These are phyloP conservation scores for Pyrenula massariospora DNA, from an alignment of 495 filamentous ascomycete species.

Conservation along the genomic window DNA sequence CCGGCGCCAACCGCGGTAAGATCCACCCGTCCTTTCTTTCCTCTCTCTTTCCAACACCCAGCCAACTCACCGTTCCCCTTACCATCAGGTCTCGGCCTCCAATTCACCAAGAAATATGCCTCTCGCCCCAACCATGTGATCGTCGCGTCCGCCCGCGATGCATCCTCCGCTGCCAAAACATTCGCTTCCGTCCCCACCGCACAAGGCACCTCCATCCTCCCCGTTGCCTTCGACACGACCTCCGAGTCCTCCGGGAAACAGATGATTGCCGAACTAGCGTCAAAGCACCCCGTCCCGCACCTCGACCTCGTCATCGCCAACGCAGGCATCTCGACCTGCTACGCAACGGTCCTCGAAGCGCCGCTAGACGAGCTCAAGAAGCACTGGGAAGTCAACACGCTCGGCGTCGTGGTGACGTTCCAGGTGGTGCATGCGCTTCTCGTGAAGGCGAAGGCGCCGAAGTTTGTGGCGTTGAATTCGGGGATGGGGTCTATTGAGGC, in stretches of 20 bases:
- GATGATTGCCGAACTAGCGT: slow-evolving; percentile 15
- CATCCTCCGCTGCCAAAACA: slow-evolving; percentile 11
- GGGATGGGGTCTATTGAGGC: slow-evolving; percentile 3
- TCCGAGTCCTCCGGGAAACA: slow-evolving; percentile 11
- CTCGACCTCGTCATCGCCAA: slow-evolving; percentile 43
- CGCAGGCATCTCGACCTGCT: slow-evolving; percentile 22
- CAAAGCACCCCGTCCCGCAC: slow-evolving; percentile 15
- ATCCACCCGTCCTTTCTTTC: too few species aligned
- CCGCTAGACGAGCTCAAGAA: slow-evolving; percentile 16
- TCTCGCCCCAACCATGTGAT: slow-evolving; percentile 32
- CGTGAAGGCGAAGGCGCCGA: slow-evolving; percentile 17
- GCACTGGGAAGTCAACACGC: slow-evolving; percentile 26
- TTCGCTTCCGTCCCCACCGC: slow-evolving; percentile 17
- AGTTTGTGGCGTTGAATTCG: slow-evolving; percentile 22
- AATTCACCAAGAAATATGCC: slow-evolving; percentile 25
- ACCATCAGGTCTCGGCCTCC: slow-evolving; percentile 29
- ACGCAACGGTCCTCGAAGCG: slow-evolving; percentile 8
- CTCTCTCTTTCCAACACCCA: too few species aligned
- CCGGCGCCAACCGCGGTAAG: background rate
- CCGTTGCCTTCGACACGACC: slow-evolving; percentile 29
- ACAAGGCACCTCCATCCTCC: slow-evolving; percentile 19
- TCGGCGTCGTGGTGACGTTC: slow-evolving; percentile 24
- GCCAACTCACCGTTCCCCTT: background rate
- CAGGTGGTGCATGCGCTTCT: slow-evolving; percentile 25
- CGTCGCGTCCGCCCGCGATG: slow-evolving; percentile 32